Evolutionary conservation across 1,139 yeast genomes (phyloP), one percentile per base, ranked within the genome.

Genomic region (Wickerhamomyces sp.): DNA sequence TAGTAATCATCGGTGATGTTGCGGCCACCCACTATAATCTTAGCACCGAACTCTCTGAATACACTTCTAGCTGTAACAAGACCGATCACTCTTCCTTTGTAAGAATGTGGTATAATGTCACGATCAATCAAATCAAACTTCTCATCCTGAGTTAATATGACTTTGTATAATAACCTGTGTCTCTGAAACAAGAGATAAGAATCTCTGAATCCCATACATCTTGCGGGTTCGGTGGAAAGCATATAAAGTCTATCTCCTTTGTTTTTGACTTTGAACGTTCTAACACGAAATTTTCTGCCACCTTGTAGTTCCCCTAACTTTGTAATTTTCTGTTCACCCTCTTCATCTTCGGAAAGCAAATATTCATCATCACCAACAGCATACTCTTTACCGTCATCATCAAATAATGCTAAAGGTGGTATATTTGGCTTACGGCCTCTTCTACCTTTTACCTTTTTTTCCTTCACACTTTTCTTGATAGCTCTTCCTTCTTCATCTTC

Each of bases 151-250:
- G 77, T 71, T 31, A 91, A 70, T 14, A 84, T 78, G 42, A 84
- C 75, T 55, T 89, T 87, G 65, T 73, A 82, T 36, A 91, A 66
- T 17, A 61, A 55, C 21, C 61, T 59, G 60, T 91, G 96, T 34
- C 89, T 85, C 55, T 88, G 94, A 64, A 91, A 91, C 42, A 91
- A 68, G 38, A 88, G 68, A 52, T 91, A 89, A 1, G 96, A 87
- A 57, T 91, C 98, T 50, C 97, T 72, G 61, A 88, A 88, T 4
- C 97, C 97, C 47, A 89, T 88, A 51, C 89, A 76, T 47, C 97
- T 71, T 0, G 98, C 97, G 2, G 96, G 96, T 55, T 89, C 97
- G 0, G 97, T 89, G 2, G 96, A 84, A 31, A 91, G 73, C 95
- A 91, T 88, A 58, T 77, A 91, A 39, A 80, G 68, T 43, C 78